Evolutionary conservation across 2,329 filamentous ascomycete genomes (phyloP).

Genomic region (Aquanectria penicillioides): DNA sequence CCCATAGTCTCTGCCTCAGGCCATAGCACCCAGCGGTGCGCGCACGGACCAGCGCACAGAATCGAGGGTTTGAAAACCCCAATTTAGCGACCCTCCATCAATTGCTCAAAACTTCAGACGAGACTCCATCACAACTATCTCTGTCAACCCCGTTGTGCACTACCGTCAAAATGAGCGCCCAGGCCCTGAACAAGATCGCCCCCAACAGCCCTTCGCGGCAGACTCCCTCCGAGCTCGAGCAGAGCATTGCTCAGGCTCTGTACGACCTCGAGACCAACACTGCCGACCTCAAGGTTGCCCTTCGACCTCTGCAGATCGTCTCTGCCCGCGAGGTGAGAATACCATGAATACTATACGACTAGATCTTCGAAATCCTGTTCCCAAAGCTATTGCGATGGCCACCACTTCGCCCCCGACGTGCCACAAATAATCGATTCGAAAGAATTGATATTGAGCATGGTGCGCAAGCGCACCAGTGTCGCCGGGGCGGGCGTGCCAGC

Average conservation of each 20-base stretch:
- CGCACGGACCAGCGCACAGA: conserved; percentile 33
- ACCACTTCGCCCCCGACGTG: conserved; percentile 40
- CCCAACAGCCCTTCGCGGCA: conserved; percentile 95
- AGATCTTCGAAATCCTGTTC: conserved; percentile 56
- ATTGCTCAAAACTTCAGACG: conserved; percentile 45
- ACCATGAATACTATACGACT: conserved; percentile 39
- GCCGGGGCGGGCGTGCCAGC: conserved; percentile 43
- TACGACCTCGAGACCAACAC: conserved; percentile 99
- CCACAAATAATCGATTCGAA: conserved; percentile 39
- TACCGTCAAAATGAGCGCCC: conserved; percentile 68
- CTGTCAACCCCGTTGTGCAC: conserved; percentile 47
- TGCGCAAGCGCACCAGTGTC: conserved; percentile 32
- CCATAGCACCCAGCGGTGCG: not conserved
- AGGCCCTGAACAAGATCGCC: conserved; percentile 97
- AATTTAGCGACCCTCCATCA: conserved; percentile 50
- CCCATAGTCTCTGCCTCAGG: conserved; percentile 32
- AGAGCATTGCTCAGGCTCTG: conserved; percentile 94
- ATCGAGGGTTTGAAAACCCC: conserved; percentile 53
- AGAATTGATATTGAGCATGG: conserved; percentile 23
- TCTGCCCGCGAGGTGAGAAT: conserved; percentile 98
- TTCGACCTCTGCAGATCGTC: conserved; percentile 98
- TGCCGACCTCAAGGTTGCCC: conserved; percentile 93
- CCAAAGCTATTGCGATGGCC: conserved; percentile 49
- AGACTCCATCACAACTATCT: conserved; percentile 40
- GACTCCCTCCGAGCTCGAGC: conserved; percentile 97